Conservation (phyloP, 176 grass and related monocot genomes). For the Echinochloa phyllopogon region DNA sequence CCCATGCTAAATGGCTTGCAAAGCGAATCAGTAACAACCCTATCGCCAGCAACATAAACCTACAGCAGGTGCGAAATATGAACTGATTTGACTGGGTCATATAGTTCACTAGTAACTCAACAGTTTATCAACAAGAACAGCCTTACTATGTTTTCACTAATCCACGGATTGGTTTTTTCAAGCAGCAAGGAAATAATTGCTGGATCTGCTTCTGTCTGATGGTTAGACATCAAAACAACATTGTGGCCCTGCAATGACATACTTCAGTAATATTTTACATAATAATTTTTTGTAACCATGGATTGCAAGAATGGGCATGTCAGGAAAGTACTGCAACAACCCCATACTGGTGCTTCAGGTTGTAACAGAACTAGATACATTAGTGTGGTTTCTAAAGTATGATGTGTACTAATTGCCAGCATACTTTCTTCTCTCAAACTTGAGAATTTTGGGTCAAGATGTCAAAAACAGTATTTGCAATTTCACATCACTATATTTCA, state of each 20-base stretch:
- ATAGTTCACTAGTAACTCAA: conserved; percentile 31
- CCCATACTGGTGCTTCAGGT: conserved; percentile 1
- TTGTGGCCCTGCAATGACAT: conserved; percentile 84
- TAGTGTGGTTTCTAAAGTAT: not conserved
- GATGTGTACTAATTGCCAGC: not conserved
- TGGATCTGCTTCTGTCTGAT: conserved; percentile 98
- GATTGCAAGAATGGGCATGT: not conserved
- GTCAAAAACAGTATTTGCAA: not conserved
- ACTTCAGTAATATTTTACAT: conserved; percentile 22
- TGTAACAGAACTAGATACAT: conserved; percentile 26
- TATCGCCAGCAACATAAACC: conserved; percentile 96
- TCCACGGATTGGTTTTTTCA: conserved; percentile 70
- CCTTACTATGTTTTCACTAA: conserved; percentile 90
- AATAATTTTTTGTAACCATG: conserved; percentile 9
- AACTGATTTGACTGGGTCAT: conserved; percentile 31
- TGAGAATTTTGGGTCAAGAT: not conserved
- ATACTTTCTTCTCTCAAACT: conserved; percentile 13
- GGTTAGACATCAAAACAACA: conserved; percentile 98
- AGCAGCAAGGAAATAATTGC: conserved; percentile 80
- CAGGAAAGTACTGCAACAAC: not conserved
- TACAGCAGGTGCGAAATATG: conserved; percentile 45
- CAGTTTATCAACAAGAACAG: conserved; percentile 31
- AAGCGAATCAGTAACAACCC: conserved; percentile 89
- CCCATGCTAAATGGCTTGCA: conserved; percentile 99
- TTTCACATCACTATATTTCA: conserved; percentile 35